Base-by-base conservation (phyloP, 2,329 filamentous ascomycete species). In the Pseudophaeomoniella oleicola region DNA sequence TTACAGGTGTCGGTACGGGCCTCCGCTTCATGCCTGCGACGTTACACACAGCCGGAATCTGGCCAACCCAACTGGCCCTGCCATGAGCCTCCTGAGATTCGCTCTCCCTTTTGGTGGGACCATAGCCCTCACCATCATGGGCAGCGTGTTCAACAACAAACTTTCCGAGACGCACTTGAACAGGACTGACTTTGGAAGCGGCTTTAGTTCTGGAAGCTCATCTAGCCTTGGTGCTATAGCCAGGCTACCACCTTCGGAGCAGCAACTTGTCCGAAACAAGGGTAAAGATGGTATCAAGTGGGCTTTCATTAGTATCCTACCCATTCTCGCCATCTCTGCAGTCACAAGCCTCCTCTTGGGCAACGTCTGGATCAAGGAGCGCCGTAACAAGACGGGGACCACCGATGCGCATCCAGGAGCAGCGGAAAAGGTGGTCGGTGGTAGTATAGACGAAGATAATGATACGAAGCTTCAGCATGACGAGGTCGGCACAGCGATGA, bases 111-210 rank as follows among this genome's bases (percentile, higher is more conserved):
- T 82, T 16, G 77, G 78, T 3, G 76, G 78, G 10, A 79, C 75
- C 0, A 53, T 81, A 2, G 70, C 69, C 0, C 60, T 81, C 32
- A 78, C 76, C 1, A 65, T 81, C 46, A 81, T 81, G 77, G 68
- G 74, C 11, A 66, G 70, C 5, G 75, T 81, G 2, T 81, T 81
- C 52, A 78, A 79, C 48, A 81, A 81, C 37, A 63, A 67, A 37
- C 44, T 62, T 46, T 37, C 50, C 44, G 3, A 37, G 29, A 35
- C 43, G 32, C 39, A 58, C n/a, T 44, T 37, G 4, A 35, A 40
- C 2, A 32, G 32, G 14, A 39, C 39, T 42, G 57, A 52, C 3
- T 54, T 53, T 46, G 14, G 52, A 52, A 37, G 55, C 50, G 43
- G 46, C 43, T 38, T 31, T 50, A 36, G 49, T 57, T 38, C 41